phyloP scores from a whole-genome alignment of 1,139 yeast species.

The Yamadazyma taylorii region DNA sequence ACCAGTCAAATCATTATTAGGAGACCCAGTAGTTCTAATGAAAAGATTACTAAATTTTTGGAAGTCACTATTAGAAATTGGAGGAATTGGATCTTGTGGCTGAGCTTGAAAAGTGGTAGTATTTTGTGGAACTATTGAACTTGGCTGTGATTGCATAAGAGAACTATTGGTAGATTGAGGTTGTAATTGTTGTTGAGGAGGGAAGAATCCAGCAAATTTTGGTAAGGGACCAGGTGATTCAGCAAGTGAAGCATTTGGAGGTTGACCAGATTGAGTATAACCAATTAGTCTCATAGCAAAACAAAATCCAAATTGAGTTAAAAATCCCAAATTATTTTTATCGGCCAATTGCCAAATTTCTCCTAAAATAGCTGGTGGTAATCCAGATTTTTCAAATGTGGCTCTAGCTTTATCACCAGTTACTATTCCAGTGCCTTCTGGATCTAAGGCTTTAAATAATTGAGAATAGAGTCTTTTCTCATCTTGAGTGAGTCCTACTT shows the following conservation, averaged over 20 bases:
- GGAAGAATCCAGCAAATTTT: slow-evolving; percentile 40
- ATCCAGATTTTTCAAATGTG: slow-evolving; percentile 81
- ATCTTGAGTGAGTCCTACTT: slow-evolving; percentile 66
- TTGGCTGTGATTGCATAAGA: slow-evolving; percentile 52
- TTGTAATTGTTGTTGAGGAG: slow-evolving; percentile 22
- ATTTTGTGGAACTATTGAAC: slow-evolving; percentile 35
- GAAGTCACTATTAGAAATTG: slow-evolving; percentile 63
- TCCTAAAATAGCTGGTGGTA: slow-evolving; percentile 76
- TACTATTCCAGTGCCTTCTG: slow-evolving; percentile 75
- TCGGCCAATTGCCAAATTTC: slow-evolving; percentile 96
- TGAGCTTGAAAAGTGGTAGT: slow-evolving; percentile 29
- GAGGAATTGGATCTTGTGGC: slow-evolving; percentile 53
- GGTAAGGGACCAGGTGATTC: slow-evolving; percentile 62
- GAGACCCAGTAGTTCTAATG: slow-evolving; percentile 66
- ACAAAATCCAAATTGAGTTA: slow-evolving; percentile 80
- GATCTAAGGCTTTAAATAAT: slow-evolving; percentile 76
- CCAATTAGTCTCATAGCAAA: slow-evolving; percentile 89
- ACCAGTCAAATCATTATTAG: slow-evolving; percentile 57
- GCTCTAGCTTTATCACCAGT: slow-evolving; percentile 91
- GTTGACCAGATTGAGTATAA: slow-evolving; percentile 76
- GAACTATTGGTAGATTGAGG: slow-evolving; percentile 43
- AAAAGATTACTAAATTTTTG: slow-evolving; percentile 73
- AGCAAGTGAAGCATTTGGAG: slow-evolving; percentile 50
- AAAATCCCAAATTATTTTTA: slow-evolving; percentile 77
- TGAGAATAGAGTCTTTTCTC: slow-evolving; percentile 75